Conservation (phyloP, 2,329 filamentous ascomycete genomes). For the Didymella pinodella region DNA sequence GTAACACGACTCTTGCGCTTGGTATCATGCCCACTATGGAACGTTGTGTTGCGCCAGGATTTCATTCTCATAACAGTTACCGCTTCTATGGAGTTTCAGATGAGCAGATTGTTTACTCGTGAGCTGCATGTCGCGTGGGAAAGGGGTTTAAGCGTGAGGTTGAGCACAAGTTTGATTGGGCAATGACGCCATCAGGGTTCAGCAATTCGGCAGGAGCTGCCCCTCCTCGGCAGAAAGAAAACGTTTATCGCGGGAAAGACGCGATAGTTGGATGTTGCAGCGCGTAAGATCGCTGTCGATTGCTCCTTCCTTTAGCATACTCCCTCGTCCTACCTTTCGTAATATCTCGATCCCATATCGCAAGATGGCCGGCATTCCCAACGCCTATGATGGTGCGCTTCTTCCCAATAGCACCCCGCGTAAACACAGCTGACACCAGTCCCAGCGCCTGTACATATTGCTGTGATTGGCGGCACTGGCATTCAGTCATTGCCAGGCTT, state of each 20-base stretch:
- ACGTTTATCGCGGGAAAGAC: conserved; percentile 25
- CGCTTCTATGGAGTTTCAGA: too few species aligned
- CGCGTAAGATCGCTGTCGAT: conserved; percentile 18
- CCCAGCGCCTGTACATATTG: conserved; percentile 59
- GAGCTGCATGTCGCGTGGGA: too few species aligned
- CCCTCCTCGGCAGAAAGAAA: conserved; percentile 30
- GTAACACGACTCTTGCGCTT: too few species aligned
- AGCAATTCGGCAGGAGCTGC: conserved; percentile 26
- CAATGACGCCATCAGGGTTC: conserved; percentile 36
- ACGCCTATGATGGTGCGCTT: conserved; percentile 42
- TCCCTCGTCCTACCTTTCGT: conserved; percentile 13
- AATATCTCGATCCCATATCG: conserved; percentile 37
- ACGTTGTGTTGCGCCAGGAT: too few species aligned
- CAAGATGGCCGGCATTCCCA: conserved; percentile 47
- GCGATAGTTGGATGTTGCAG: conserved; percentile 30
- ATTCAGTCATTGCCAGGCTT: conserved; percentile 88
- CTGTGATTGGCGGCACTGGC: conserved; percentile 76
- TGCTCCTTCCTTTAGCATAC: background rate
- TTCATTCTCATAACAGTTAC: too few species aligned
- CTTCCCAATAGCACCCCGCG: background rate
- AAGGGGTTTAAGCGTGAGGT: too few species aligned
- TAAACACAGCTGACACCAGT: conserved; percentile 19
- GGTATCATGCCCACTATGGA: too few species aligned
- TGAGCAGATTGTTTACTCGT: too few species aligned
- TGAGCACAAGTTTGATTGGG: conserved; percentile 22